phyloP scores from a whole-genome alignment of 768 basidiomycete genomes.

The Mycena filopes region DNA sequence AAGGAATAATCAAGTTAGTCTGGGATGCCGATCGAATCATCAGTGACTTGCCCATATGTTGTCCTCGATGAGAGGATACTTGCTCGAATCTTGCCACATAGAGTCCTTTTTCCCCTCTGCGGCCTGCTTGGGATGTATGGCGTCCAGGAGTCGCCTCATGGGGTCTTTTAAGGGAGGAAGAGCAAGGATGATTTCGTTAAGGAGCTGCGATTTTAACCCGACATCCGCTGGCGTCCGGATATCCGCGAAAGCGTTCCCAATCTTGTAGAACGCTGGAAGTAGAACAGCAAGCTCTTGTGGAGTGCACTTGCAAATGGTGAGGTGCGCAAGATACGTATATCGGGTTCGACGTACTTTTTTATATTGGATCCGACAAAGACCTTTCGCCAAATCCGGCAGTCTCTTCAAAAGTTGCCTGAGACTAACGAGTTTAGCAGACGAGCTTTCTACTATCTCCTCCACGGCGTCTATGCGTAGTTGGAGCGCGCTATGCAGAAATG shows the following conservation, averaged over 20 bases:
- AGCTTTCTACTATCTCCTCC: slow-evolving; percentile 77
- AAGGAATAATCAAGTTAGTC: slow-evolving; percentile 16
- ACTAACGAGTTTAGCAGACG: slow-evolving; percentile 69
- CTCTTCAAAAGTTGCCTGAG: slow-evolving; percentile 77
- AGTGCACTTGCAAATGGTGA: slow-evolving; percentile 64
- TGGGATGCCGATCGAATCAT: not conserved
- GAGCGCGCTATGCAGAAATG: slow-evolving; percentile 60
- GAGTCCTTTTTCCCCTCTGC: slow-evolving; percentile 71
- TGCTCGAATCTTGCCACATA: slow-evolving; percentile 70
- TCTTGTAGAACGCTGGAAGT: slow-evolving; percentile 77
- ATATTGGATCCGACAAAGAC: slow-evolving; percentile 89
- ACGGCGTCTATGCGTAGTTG: slow-evolving; percentile 86
- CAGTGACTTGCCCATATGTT: slow-evolving; percentile 44
- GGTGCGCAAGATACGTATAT: not conserved
- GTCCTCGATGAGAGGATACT: slow-evolving; percentile 64
- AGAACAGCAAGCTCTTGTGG: slow-evolving; percentile 84
- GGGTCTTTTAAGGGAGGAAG: slow-evolving; percentile 73
- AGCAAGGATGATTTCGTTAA: slow-evolving; percentile 76
- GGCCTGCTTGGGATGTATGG: slow-evolving; percentile 71
- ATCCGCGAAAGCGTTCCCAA: slow-evolving; percentile 71
- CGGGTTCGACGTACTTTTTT: slow-evolving; percentile 74
- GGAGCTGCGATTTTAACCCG: slow-evolving; percentile 70
- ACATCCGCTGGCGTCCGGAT: slow-evolving; percentile 54
- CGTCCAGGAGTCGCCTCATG: slow-evolving; percentile 61
- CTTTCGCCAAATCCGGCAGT: slow-evolving; percentile 89